Evolutionary conservation across 192 early-diverging fungal species (phyloP).

Genomic region (Coemansia sp.): DNA sequence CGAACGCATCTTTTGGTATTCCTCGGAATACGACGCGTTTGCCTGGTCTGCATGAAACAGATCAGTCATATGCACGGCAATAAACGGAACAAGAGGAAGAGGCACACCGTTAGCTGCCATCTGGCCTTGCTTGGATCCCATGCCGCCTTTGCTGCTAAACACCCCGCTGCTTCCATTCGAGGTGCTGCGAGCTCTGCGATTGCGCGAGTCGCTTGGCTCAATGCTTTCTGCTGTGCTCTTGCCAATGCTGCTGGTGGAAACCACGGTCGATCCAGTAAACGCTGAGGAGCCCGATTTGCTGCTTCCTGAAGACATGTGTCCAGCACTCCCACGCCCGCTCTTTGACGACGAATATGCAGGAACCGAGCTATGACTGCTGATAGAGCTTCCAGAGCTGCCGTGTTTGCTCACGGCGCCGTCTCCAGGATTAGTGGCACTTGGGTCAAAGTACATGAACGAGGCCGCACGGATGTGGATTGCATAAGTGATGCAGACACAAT

Average conservation of each 20-base stretch:
- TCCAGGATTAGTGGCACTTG: conserved; percentile 11
- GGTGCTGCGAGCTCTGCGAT: conserved; percentile 44
- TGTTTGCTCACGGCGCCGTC: neutral
- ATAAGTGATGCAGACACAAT: conserved; percentile 54
- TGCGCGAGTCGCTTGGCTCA: conserved; percentile 31
- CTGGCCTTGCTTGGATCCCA: conserved; percentile 35
- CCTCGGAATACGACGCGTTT: conserved; percentile 55
- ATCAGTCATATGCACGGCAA: conserved; percentile 59
- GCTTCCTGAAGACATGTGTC: conserved; percentile 23
- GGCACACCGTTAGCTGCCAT: conserved; percentile 43
- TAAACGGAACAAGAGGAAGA: conserved; percentile 54
- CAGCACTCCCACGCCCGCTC: conserved; percentile 35
- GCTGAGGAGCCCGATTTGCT: conserved; percentile 10
- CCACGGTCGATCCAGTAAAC: neutral
- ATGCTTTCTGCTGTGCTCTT: conserved; percentile 6
- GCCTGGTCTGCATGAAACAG: conserved; percentile 57
- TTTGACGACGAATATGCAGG: conserved; percentile 35
- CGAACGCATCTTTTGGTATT: conserved; percentile 51
- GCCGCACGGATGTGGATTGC: conserved; percentile 52
- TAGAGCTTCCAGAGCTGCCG: conserved; percentile 1
- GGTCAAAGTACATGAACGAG: conserved; percentile 50
- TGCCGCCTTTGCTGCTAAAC: conserved; percentile 21
- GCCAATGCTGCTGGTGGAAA: conserved; percentile 11
- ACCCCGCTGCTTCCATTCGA: conserved; percentile 38
- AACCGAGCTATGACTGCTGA: conserved; percentile 30